Conservation (phyloP, 2,329 filamentous ascomycete genomes). For the Tolypocladium guangdongense region DNA sequence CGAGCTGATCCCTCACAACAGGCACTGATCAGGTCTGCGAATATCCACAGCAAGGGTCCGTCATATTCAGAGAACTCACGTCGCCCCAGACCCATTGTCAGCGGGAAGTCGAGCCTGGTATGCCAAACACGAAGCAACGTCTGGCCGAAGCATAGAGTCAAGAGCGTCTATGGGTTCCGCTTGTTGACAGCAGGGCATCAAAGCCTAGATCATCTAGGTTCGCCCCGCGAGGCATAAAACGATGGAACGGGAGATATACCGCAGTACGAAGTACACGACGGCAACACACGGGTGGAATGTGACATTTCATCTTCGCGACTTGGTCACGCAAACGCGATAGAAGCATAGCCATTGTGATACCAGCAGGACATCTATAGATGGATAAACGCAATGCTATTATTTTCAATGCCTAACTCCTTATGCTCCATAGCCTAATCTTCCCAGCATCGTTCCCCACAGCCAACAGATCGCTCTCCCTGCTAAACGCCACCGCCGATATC, state of each 20-base stretch:
- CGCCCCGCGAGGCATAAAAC: not conserved
- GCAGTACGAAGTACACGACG: too few species aligned
- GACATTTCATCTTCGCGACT: not conserved
- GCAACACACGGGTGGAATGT: too few species aligned
- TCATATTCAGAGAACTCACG: not conserved
- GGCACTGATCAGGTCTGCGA: not conserved
- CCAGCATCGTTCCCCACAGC: conserved; percentile 84
- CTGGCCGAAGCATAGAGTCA: not conserved
- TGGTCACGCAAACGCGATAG: not conserved
- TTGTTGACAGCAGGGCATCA: not conserved
- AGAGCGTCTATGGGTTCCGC: not conserved
- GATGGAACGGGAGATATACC: not conserved
- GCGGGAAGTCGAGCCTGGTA: not conserved
- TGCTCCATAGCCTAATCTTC: conserved; percentile 86
- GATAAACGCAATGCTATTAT: not conserved
- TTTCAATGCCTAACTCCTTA: conserved; percentile 43
- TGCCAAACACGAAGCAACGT: not conserved
- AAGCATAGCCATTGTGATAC: not conserved
- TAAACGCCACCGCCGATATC: conserved; percentile 64
- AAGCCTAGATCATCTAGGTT: too few species aligned
- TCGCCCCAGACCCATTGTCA: not conserved
- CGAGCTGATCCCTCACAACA: not conserved
- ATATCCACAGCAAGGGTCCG: not conserved
- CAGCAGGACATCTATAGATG: not conserved
- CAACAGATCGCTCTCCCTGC: conserved; percentile 54